Conservation (phyloP, 768 basidiomycete species). For the Leccinum olivaceopallidum region DNA sequence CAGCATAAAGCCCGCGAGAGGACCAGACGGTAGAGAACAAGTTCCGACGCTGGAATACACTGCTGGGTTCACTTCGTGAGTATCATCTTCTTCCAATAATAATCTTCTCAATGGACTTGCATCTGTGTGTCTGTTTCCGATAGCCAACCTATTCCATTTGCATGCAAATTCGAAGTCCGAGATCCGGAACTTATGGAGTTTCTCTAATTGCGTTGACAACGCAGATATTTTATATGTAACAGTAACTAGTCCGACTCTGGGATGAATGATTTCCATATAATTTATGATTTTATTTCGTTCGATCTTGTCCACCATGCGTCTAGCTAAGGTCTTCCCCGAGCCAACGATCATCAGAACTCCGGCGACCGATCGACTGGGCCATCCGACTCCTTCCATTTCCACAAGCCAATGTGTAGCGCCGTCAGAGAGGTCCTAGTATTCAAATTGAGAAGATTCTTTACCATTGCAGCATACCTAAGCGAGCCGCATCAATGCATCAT, state of each 20-base stretch:
- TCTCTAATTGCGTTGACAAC: background rate
- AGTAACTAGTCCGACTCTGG: background rate
- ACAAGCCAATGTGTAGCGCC: background rate
- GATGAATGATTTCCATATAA: background rate
- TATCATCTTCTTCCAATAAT: background rate
- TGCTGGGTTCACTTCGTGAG: conserved; percentile 5
- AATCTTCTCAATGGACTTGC: background rate
- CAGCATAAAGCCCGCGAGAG: conserved; percentile 18
- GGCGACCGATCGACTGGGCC: background rate
- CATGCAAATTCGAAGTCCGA: conserved; percentile 4
- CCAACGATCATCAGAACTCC: background rate
- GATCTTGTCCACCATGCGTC: too few species aligned
- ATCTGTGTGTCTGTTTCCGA: background rate
- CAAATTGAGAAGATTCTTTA: background rate
- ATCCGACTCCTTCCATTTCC: background rate
- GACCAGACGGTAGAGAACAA: conserved; percentile 23
- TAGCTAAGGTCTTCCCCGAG: too few species aligned
- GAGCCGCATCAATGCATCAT: background rate
- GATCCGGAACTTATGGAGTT: conserved; percentile 2
- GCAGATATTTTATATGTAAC: background rate
- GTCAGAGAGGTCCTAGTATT: too few species aligned
- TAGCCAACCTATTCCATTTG: background rate
- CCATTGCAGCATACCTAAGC: background rate
- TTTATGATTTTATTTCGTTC: background rate
- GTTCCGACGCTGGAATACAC: conserved; percentile 11